These are phyloP conservation scores for Malbranchea cinnamomea DNA, from an alignment of 2,329 filamentous ascomycete species.

Conservation along the genomic window DNA sequence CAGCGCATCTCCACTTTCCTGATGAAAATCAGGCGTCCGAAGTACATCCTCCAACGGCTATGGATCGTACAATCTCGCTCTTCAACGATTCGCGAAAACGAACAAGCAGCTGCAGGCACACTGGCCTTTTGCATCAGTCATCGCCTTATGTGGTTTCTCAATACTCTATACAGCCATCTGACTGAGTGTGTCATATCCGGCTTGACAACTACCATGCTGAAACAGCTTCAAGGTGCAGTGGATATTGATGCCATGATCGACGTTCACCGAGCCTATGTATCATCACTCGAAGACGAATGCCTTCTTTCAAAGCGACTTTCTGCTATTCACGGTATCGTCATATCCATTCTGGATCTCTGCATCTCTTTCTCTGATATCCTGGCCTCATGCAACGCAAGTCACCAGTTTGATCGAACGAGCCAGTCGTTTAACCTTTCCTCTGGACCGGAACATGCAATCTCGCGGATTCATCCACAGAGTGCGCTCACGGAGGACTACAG, in stretches of 20 bases:
- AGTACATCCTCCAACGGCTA: conserved; percentile 46
- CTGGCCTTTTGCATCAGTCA: conserved; percentile 41
- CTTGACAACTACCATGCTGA: conserved; percentile 41
- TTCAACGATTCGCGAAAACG: conserved; percentile 23
- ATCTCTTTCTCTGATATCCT: conserved; percentile 53
- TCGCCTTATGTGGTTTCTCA: conserved; percentile 63
- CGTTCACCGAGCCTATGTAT: conserved; percentile 50
- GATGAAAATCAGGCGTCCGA: conserved; percentile 60
- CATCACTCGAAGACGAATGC: conserved; percentile 49
- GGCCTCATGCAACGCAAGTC: conserved; percentile 23
- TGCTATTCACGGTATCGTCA: conserved; percentile 56
- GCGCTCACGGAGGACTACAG: conserved; percentile 10
- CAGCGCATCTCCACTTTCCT: conserved; percentile 60
- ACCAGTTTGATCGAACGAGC: conserved; percentile 23
- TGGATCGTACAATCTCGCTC: too few relatives aligned
- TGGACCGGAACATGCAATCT: too few relatives aligned
- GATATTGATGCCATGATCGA: conserved; percentile 72
- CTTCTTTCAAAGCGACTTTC: conserved; percentile 53
- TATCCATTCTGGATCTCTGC: conserved; percentile 63
- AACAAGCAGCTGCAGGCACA: conserved; percentile 15
- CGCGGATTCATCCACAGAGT: too few relatives aligned
- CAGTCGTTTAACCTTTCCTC: conserved; percentile 10
- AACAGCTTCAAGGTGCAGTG: conserved; percentile 42
- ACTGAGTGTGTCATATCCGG: conserved; percentile 56
- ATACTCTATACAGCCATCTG: conserved; percentile 60